These are phyloP conservation scores for Nicotiana noctiflora DNA, from an alignment of 257 asterid genomes.

Conservation along the genomic window DNA sequence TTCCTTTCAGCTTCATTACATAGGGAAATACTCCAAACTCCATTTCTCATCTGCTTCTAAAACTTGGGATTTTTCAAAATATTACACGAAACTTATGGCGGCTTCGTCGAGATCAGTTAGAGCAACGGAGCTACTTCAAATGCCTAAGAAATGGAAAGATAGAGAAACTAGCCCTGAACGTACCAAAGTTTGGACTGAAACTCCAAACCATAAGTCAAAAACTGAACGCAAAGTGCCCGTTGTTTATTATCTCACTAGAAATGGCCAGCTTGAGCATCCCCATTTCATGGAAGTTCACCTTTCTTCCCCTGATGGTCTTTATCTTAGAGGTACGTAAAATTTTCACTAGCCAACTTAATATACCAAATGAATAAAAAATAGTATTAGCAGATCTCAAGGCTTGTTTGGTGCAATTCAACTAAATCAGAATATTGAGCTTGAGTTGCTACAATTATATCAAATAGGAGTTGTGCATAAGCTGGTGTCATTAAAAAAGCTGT, in stretches of 20 bases:
- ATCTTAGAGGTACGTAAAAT: slow-evolving; percentile 42
- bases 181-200: slow-evolving; percentile 51
- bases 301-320: slow-evolving; percentile 59
- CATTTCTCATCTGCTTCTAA: not conserved
- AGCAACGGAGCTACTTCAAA: not conserved
- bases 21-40: not conserved
- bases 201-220: slow-evolving; percentile 20
- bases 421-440: not conserved
- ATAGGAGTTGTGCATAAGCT: not conserved
- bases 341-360: not conserved
- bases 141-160: not conserved
- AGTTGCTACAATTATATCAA: not conserved
- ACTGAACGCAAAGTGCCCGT: slow-evolving; percentile 44
- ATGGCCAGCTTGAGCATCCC: slow-evolving; percentile 87
- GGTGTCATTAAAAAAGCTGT: too few relatives aligned
- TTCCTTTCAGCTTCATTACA: not conserved
- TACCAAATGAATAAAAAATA: not conserved
- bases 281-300: slow-evolving; percentile 92
- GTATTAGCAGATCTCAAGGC: not conserved
- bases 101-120: not conserved
- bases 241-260: slow-evolving; percentile 62
- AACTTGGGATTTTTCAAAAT: not conserved
- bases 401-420: not conserved
- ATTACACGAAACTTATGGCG: not conserved
- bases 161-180: slow-evolving; percentile 53